Conservation (phyloP, 176 grass and related monocot genomes). For the Oryza nivara region DNA sequence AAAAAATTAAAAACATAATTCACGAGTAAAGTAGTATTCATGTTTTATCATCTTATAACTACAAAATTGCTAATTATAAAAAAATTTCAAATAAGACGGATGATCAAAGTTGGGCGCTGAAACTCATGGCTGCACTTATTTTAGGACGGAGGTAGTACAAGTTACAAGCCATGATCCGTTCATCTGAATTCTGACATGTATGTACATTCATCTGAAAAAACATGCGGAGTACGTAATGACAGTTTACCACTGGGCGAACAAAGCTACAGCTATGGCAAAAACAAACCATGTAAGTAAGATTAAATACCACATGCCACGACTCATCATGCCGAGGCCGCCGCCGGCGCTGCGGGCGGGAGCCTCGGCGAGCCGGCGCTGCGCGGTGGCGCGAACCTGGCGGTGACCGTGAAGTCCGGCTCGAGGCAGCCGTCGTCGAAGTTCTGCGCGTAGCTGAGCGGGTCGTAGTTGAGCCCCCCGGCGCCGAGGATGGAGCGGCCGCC, state of each 20-base stretch:
- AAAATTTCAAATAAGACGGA: too few relatives aligned
- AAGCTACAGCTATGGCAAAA: neutral
- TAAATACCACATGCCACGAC: neutral
- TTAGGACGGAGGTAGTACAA: too few relatives aligned
- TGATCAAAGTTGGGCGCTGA: too few relatives aligned
- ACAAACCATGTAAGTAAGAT: neutral
- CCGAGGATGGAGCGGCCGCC: slow-evolving; percentile 49
- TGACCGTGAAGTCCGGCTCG: slow-evolving; percentile 64
- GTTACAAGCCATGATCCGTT: neutral
- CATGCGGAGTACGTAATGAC: neutral
- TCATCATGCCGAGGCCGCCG: neutral
- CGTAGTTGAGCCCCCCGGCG: slow-evolving; percentile 69
- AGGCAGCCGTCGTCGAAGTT: slow-evolving; percentile 62
- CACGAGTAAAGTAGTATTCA: too few relatives aligned
- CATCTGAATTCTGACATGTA: neutral
- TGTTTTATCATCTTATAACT: too few relatives aligned
- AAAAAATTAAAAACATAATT: too few relatives aligned
- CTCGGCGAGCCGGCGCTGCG: slow-evolving; percentile 18
- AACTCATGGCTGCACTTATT: too few relatives aligned
- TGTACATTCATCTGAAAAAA: slow-evolving; percentile 46
- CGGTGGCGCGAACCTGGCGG: slow-evolving; percentile 59
- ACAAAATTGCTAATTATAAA: too few relatives aligned
- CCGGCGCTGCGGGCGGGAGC: too few relatives aligned
- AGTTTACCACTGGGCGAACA: slow-evolving; percentile 2
- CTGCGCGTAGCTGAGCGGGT: slow-evolving; percentile 79